Base-by-base conservation (phyloP, 2,329 filamentous ascomycete species). In the Penicillium sp. region DNA sequence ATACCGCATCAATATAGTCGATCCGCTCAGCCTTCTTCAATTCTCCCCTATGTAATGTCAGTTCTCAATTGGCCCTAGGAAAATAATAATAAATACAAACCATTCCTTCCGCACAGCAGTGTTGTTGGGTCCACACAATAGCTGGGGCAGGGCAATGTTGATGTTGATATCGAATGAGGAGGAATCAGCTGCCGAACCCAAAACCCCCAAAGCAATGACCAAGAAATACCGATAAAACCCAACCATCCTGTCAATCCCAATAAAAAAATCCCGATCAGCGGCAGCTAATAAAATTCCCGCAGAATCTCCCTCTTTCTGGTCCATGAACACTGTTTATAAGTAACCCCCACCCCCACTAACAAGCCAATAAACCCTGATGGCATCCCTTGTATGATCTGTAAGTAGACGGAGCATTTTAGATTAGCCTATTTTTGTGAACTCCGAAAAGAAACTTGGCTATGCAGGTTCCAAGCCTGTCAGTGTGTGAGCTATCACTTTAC, bases 1-100 rank as follows among this genome's bases (percentile, higher is more conserved):
- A 49, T 4, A 70, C 58, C 0, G 69, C 67, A 35, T 68, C 52
- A 10, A 61, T 70, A 50, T 70, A 70, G 13, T 59, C 56, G 8
- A 57, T 66, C n/a, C 66, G 58, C 29, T 71, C 57, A 6, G 39
- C 10, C 0, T 47, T 39, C 12, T 38, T 45, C 49, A 71, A 49
- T n/a, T 63, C 53, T 8, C 62, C 50, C 69, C 68, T 71, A 27
- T 17, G 7, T 1, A 6, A 36, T 29, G 29, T 57, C 12, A 57
- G 36, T 8, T 23, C 15, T 36, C 36, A 44, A 29, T 43, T 42
- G 23, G 12, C 10, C 9, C 9, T 9, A n/a, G 6, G 17, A 21
- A 31, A n/a, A 6, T 31, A 21, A n/a, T n/a, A 17, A 27, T 17
- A 15, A 45, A 12, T 13, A 54, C 54, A 13, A 27, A 66, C 62